These are phyloP conservation scores for Cadophora sp. DNA, from an alignment of 2,329 filamentous ascomycete species.

Conservation along the genomic window DNA sequence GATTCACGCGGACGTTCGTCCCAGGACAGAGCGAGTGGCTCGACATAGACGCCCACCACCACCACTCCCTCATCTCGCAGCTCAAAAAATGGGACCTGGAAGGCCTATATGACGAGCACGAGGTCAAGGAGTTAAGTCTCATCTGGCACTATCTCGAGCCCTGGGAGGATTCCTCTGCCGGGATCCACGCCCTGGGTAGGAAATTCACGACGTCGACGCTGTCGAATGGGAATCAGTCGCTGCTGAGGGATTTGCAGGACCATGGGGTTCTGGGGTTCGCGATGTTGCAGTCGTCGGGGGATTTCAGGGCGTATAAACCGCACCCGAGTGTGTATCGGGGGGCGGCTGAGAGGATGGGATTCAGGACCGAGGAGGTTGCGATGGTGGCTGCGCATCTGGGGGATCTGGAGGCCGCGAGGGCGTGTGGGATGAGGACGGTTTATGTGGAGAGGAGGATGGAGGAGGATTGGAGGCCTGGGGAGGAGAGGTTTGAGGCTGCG, in stretches of 20 bases:
- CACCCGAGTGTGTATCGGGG: conserved; percentile 71
- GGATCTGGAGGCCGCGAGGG: conserved; percentile 72
- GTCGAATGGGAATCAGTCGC: conserved; percentile 74
- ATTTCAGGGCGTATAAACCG: conserved; percentile 80
- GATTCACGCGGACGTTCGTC: conserved; percentile 64
- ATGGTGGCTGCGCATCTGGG: conserved; percentile 80
- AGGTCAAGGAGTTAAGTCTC: conserved; percentile 68
- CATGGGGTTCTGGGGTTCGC: conserved; percentile 68
- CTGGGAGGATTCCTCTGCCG: conserved; percentile 68
- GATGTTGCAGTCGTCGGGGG: conserved; percentile 68
- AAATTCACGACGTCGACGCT: conserved; percentile 68
- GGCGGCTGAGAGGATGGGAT: conserved; percentile 63
- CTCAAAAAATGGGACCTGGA: conserved; percentile 61
- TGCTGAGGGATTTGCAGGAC: conserved; percentile 69
- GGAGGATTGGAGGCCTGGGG: conserved; percentile 63
- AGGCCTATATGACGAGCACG: conserved; percentile 65
- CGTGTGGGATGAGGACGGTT: conserved; percentile 70
- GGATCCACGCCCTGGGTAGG: conserved; percentile 60
- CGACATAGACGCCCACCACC: conserved; percentile 76
- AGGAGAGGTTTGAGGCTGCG: conserved; percentile 58
- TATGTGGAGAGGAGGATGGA: conserved; percentile 75
- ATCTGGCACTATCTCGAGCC: conserved; percentile 77
- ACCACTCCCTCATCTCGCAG: conserved; percentile 64
- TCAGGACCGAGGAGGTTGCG: conserved; percentile 65
- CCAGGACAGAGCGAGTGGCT: conserved; percentile 61